phyloP scores from a whole-genome alignment of 2,329 filamentous ascomycete species.

The Fusarium tanahbumbuense region DNA sequence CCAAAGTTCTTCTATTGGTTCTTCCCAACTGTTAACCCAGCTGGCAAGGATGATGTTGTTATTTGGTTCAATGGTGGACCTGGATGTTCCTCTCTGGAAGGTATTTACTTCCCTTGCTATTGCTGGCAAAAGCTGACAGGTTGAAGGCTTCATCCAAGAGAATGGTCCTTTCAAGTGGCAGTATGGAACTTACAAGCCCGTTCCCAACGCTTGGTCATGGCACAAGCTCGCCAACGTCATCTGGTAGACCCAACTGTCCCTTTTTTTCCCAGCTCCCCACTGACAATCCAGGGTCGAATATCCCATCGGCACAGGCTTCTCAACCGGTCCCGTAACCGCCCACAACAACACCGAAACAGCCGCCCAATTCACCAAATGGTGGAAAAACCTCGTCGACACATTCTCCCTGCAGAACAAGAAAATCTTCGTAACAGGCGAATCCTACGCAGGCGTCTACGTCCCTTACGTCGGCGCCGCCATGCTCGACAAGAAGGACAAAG shows the following conservation, averaged over 20 bases:
- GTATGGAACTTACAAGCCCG: slow-evolving; percentile 21
- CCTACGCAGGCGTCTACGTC: slow-evolving; percentile 16
- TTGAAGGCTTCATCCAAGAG: slow-evolving; percentile 9
- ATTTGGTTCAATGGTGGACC: slow-evolving; percentile 42
- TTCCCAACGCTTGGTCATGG: slow-evolving; percentile 23
- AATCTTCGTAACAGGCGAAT: slow-evolving; percentile 9
- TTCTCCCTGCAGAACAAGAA: slow-evolving; percentile 14
- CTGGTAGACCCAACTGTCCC: not conserved
- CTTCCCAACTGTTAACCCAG: slow-evolving; percentile 39
- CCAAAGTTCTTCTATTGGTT: slow-evolving; percentile 43
- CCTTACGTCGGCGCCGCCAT: slow-evolving; percentile 23
- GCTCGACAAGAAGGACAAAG: slow-evolving; percentile 12
- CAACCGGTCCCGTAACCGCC: slow-evolving; percentile 12
- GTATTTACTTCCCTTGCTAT: rapidly evolving
- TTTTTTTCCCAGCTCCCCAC: rapidly evolving
- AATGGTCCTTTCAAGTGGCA: slow-evolving; percentile 21
- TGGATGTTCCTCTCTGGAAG: slow-evolving; percentile 17
- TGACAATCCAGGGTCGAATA: slow-evolving; percentile 8
- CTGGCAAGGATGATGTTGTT: slow-evolving; percentile 39
- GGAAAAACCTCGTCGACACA: slow-evolving; percentile 22
- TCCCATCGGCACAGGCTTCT: slow-evolving; percentile 17
- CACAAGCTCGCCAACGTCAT: slow-evolving; percentile 22
- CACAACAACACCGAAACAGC: slow-evolving; percentile 23
- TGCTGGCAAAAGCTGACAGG: too few species aligned
- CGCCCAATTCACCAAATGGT: slow-evolving; percentile 9